Base-by-base conservation (phyloP, 208 protist genomes). In the Plasmodiophora brassicae region DNA sequence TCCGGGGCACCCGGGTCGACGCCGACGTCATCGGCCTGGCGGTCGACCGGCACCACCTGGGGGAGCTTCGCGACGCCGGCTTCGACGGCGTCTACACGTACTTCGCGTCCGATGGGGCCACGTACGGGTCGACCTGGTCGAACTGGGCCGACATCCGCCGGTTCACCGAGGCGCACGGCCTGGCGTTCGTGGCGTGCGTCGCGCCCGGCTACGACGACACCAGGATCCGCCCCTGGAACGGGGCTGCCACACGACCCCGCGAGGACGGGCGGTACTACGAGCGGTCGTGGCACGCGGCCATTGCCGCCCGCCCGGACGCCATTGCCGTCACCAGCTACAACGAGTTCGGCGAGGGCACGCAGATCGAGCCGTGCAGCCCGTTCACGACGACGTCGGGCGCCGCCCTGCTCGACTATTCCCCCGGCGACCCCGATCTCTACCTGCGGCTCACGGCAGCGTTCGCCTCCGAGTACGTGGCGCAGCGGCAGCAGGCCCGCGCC, bases 61-160 rank as follows among this genome's bases (percentile, higher is more conserved):
- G n/a, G 22, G 71, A 85, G 20, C 8, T 92, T 8, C 25, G 14
- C 1, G 43, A 85, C 5, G 89, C 71, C 0, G 72, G 85, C 28
- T 94, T 95, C 90, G 93, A 95, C 60, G 93, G 93, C 22, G 53
- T 92, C 53, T 95, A 94, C 89, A 93, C 92, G 1, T 94, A 94
- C 87, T 95, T 95, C 89, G 93, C 91, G 1, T 45, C 89, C 20
- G 84, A 90, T 57, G 87, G 88, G 65, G 93, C 94, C 87, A 93
- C 92, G 0, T 0, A 90, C 14, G 93, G 91, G 20, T 91, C 87
- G 20, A 88, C 71, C 36, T 35, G 28, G 8, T 10, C 20, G 1
- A 89, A 93, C n/a, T 95, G 93, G 93, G 14, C 44, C 8, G 20
- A 35, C n/a, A 60, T 93, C 25, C 22, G n/a, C 1, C 14, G 43